A percentile compares a stretch with the other conserved stretches of the same genome.
Evolutionary conservation across 1,284 basidiomycete species (phyloP).

Genomic region (Veloboletus limbatus): DNA sequence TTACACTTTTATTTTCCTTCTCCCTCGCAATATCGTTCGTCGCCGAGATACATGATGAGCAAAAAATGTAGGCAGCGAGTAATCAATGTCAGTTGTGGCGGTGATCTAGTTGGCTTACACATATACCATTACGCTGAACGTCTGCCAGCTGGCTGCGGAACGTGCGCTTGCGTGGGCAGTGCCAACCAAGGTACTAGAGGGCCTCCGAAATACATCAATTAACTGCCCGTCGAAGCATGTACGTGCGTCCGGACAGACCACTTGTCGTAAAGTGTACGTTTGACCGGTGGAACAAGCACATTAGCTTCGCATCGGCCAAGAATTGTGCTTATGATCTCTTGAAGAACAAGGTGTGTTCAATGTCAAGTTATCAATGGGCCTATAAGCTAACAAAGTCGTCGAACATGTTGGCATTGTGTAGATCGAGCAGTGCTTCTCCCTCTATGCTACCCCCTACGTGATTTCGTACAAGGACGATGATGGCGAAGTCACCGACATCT

Average conservation of each 20-base stretch:
- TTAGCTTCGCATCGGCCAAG: conserved; percentile 72
- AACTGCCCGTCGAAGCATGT: conserved; percentile 26
- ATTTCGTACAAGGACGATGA: conserved; percentile 88
- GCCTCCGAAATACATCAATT: conserved; percentile 3
- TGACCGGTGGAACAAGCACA: conserved; percentile 69
- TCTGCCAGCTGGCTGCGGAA: conserved; percentile 21
- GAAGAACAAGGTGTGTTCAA: conserved; percentile 54
- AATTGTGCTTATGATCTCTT: conserved; percentile 75
- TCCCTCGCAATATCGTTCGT: conserved; percentile 16
- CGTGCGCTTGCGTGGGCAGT: conserved; percentile 10
- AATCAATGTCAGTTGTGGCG: conserved; percentile 1
- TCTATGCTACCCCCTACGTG: conserved; percentile 65
- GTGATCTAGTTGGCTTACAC: conserved; percentile 6
- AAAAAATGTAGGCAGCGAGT: too few species aligned
- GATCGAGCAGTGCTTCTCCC: conserved; percentile 81
- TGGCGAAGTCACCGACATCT: conserved; percentile 68
- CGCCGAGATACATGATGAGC: too few species aligned
- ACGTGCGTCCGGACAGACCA: conserved; percentile 55
- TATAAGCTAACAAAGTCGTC: background rate
- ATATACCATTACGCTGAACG: background rate
- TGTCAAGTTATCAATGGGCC: background rate
- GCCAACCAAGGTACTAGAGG: background rate
- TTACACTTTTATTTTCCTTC: conserved; percentile 18
- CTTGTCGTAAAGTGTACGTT: conserved; percentile 78
- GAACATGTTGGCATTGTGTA: conserved; percentile 30